Evolutionary conservation across 2,329 filamentous ascomycete species (phyloP).

Genomic region (Claviceps citrina): DNA sequence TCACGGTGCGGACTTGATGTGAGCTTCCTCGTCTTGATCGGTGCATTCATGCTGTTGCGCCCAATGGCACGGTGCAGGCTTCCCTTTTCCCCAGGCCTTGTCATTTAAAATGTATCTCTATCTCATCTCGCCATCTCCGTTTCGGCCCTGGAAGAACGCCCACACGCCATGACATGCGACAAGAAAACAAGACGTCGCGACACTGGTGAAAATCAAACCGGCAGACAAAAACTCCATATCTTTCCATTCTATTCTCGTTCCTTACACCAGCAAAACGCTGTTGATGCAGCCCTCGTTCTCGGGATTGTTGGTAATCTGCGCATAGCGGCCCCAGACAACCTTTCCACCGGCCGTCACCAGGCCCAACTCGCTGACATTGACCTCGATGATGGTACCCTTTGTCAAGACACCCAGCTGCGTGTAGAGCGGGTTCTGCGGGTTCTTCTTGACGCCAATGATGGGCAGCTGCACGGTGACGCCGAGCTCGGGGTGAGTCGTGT

Average conservation of each 20-base stretch:
- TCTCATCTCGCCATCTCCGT: neutral
- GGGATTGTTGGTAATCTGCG: conserved; percentile 33
- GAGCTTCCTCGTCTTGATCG: too few relatives aligned
- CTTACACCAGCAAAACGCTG: conserved; percentile 20
- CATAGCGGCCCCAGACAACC: conserved; percentile 81
- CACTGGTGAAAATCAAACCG: neutral
- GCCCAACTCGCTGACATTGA: conserved; percentile 85
- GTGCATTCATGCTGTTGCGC: neutral
- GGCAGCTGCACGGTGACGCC: conserved; percentile 78
- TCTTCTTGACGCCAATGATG: conserved; percentile 52
- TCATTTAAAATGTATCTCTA: too few relatives aligned
- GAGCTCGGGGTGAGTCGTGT: conserved; percentile 57
- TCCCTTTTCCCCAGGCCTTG: neutral
- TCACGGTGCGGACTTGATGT: too few relatives aligned
- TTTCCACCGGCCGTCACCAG: conserved; percentile 83
- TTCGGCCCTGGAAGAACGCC: conserved; percentile 8
- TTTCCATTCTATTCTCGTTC: neutral
- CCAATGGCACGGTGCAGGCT: neutral
- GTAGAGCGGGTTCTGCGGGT: conserved; percentile 74
- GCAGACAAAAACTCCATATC: conserved; percentile 1
- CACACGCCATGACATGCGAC: conserved; percentile 15
- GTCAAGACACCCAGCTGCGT: conserved; percentile 84
- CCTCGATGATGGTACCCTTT: conserved; percentile 67
- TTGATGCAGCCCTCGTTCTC: conserved; percentile 33
- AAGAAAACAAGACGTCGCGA: conserved; percentile 3